Evolutionary conservation across 108 stramenopile genomes (phyloP).

Genomic region (Pseudonitzschia multiseries): DNA sequence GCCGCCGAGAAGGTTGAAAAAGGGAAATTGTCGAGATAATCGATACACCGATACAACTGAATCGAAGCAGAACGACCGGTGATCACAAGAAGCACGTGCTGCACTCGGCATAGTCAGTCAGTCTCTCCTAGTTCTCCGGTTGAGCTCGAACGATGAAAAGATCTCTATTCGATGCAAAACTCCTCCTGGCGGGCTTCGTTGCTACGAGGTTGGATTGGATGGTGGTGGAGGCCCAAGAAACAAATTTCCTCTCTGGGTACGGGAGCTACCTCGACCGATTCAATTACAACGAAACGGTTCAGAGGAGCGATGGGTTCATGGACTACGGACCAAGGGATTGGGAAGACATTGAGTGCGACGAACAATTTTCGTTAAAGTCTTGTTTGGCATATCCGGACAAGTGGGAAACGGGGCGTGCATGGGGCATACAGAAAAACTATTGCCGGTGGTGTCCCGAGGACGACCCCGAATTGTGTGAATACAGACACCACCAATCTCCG

Average conservation of each 20-base stretch:
- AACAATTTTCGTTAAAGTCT: slow-evolving; percentile 4
- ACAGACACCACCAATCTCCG: slow-evolving; percentile 41
- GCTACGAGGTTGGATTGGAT: not conserved
- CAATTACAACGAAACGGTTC: slow-evolving; percentile 13
- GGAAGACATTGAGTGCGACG: slow-evolving; percentile 23
- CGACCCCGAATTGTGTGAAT: slow-evolving; percentile 6
- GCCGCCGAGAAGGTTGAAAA: too few relatives aligned
- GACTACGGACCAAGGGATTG: slow-evolving; percentile 24
- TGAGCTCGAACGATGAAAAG: not conserved
- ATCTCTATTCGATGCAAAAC: not conserved
- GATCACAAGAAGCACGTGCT: too few relatives aligned
- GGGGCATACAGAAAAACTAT: slow-evolving; percentile 28
- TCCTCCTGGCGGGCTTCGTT: not conserved
- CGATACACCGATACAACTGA: too few relatives aligned
- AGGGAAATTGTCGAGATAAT: too few relatives aligned
- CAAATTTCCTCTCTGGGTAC: not conserved
- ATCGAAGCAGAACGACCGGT: too few relatives aligned
- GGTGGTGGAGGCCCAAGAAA: not conserved
- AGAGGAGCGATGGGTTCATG: slow-evolving; percentile 10
- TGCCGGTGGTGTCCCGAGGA: slow-evolving; percentile 42
- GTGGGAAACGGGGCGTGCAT: slow-evolving; percentile 25
- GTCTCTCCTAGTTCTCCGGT: not conserved
- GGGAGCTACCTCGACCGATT: slow-evolving; percentile 14
- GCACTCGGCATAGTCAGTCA: not conserved
- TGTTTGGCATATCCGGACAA: slow-evolving; percentile 31